Conservation (phyloP, 805 yeast genomes). For the Torulaspora franciscae region DNA sequence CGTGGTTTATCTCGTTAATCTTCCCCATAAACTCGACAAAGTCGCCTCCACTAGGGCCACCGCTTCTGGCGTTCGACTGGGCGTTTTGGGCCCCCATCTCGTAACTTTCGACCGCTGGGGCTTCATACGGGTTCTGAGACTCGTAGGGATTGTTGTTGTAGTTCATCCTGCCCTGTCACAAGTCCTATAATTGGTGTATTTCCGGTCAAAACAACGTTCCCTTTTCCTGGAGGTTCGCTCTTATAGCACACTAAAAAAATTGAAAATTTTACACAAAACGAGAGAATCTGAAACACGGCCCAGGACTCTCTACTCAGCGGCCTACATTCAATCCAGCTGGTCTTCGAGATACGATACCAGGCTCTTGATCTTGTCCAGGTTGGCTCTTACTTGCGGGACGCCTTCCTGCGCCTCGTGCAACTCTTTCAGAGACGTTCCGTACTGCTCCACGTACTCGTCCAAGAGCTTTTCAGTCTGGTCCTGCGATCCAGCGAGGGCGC, state of each 20-base stretch:
- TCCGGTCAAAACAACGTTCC: neutral
- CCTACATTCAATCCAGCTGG: slow-evolving; percentile 6
- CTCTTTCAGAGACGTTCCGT: slow-evolving; percentile 13
- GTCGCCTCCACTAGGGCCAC: slow-evolving; percentile 39
- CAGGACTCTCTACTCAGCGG: neutral
- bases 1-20: slow-evolving; percentile 62
- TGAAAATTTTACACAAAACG: slow-evolving; percentile 5
- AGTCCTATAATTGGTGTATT: neutral
- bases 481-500: neutral
- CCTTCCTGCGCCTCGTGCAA: slow-evolving; percentile 13
- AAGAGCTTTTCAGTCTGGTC: neutral
- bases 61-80: slow-evolving; percentile 13
- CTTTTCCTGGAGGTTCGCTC: slow-evolving; percentile 1
- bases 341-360: slow-evolving; percentile 24
- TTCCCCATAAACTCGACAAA: slow-evolving; percentile 64
- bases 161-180: slow-evolving; percentile 24
- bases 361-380: slow-evolving; percentile 29
- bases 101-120: slow-evolving; percentile 15
- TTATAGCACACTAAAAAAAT: slow-evolving; percentile 3
- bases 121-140: slow-evolving; percentile 20
- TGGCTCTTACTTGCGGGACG: slow-evolving; percentile 29
- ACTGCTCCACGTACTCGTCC: slow-evolving; percentile 1
- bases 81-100: slow-evolving; percentile 24
- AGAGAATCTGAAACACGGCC: slow-evolving; percentile 2
- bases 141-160: slow-evolving; percentile 32